Evolutionary conservation across 1,284 basidiomycete genomes (phyloP).

Genomic region (Exobasidium rhododendri): DNA sequence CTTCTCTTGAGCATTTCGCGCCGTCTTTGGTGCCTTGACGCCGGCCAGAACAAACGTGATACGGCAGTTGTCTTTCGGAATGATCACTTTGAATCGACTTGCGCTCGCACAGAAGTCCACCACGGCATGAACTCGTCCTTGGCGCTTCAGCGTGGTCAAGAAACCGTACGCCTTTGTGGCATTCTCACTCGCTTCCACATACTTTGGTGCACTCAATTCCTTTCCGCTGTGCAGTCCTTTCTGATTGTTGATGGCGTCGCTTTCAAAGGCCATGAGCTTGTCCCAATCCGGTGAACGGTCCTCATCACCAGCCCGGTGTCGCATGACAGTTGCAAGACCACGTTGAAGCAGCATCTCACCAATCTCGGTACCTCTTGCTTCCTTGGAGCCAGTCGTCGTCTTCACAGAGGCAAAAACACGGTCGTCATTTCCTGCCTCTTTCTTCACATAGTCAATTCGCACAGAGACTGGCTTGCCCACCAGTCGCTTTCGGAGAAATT

Average conservation of each 20-base stretch:
- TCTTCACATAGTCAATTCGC: conserved; percentile 50
- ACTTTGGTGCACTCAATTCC: conserved; percentile 65
- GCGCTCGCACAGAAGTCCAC: conserved; percentile 80
- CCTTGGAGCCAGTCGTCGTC: conserved; percentile 32
- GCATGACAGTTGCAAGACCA: conserved; percentile 81
- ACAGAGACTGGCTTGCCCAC: conserved; percentile 44
- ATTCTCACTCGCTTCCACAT: conserved; percentile 75
- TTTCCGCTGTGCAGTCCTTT: conserved; percentile 91
- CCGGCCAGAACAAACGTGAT: conserved; percentile 52
- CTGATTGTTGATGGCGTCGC: conserved; percentile 71
- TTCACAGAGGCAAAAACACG: conserved; percentile 44
- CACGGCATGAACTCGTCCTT: conserved; percentile 75
- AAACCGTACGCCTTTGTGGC: conserved; percentile 59
- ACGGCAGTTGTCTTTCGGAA: conserved; percentile 40
- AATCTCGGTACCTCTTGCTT: conserved; percentile 62
- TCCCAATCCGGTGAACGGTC: conserved; percentile 90
- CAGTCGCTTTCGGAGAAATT: conserved; percentile 55
- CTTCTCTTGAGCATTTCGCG: conserved; percentile 71
- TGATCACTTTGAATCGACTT: conserved; percentile 41
- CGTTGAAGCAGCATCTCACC: conserved; percentile 89
- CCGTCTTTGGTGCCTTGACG: conserved; percentile 56
- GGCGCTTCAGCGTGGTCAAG: conserved; percentile 84
- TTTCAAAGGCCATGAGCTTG: conserved; percentile 87
- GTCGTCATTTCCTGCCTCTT: conserved; percentile 44
- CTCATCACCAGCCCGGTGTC: conserved; percentile 89